Percentiles rank a stretch among this genome's conserved stretches.
Conservation (phyloP, 805 yeast species). For the Metschnikowia chrysomelidarum region DNA sequence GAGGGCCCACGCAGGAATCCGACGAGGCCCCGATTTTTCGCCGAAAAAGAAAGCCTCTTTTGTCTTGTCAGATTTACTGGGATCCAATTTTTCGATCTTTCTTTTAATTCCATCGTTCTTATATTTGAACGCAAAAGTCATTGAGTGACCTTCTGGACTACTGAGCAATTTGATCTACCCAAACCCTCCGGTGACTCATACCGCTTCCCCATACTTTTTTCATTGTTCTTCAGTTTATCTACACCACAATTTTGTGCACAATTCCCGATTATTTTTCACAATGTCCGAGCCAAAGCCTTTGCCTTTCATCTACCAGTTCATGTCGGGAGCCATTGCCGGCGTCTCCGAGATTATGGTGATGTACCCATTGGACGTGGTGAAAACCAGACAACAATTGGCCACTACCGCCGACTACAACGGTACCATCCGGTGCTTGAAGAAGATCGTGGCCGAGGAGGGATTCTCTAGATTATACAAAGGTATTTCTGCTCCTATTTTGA, state of each 20-base stretch:
- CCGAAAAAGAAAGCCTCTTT: too few species aligned
- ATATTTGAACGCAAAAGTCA: neutral
- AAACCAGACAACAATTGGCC: slow-evolving; percentile 87
- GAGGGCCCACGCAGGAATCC: slow-evolving; percentile 1
- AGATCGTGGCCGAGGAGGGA: slow-evolving; percentile 87
- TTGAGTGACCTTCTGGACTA: neutral
- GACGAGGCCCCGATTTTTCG: neutral
- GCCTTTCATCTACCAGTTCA: slow-evolving; percentile 90
- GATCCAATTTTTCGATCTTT: neutral
- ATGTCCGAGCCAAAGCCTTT: slow-evolving; percentile 39
- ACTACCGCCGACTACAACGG: slow-evolving; percentile 70
- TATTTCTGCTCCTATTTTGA: slow-evolving; percentile 90
- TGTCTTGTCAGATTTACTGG: neutral
- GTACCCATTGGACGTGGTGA: slow-evolving; percentile 97
- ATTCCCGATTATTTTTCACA: slow-evolving; percentile 1
- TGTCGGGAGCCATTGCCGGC: slow-evolving; percentile 92
- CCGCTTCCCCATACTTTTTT: too few species aligned
- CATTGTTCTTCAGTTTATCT: too few species aligned
- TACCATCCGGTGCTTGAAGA: slow-evolving; percentile 77
- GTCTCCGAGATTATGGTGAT: slow-evolving; percentile 91
- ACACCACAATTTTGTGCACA: too few species aligned
- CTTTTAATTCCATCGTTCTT: neutral
- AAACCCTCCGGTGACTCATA: too few species aligned
- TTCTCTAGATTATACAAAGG: slow-evolving; percentile 84
- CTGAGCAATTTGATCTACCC: neutral